Conservation (phyloP, 2,329 filamentous ascomycete species). For the Tolypocladium capitatum region DNA sequence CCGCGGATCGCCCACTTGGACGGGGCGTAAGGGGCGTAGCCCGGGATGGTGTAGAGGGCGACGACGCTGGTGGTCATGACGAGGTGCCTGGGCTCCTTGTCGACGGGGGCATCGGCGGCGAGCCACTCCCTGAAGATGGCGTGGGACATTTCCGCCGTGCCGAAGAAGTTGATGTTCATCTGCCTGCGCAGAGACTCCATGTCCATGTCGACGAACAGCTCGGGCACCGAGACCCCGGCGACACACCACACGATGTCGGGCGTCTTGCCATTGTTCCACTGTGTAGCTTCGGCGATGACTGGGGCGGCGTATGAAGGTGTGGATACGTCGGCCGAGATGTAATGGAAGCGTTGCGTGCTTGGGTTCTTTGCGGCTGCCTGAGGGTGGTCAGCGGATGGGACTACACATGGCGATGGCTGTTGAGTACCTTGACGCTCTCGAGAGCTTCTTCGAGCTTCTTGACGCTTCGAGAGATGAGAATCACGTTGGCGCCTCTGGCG, state of each 20-base stretch:
- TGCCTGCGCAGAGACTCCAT: slow-evolving; percentile 55
- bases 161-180: slow-evolving; percentile 91
- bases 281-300: slow-evolving; percentile 56
- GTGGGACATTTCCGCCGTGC: slow-evolving; percentile 74
- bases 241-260: slow-evolving; percentile 89
- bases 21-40: slow-evolving; percentile 74
- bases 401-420: neutral
- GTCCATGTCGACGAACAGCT: slow-evolving; percentile 64
- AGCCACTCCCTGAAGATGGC: slow-evolving; percentile 68
- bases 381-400: neutral
- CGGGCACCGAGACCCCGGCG: slow-evolving; percentile 61
- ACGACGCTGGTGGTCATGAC: slow-evolving; percentile 74
- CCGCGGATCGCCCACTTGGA: slow-evolving; percentile 75
- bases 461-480: slow-evolving; percentile 69
- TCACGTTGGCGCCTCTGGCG: slow-evolving; percentile 70
- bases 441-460: slow-evolving; percentile 62
- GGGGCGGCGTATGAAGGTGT: slow-evolving; percentile 53
- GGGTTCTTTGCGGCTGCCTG: slow-evolving; percentile 54
- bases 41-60: slow-evolving; percentile 63
- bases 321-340: slow-evolving; percentile 73
- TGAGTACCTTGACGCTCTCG: slow-evolving; percentile 45
- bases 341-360: slow-evolving; percentile 62
- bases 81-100: slow-evolving; percentile 54
- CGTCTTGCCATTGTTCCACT: slow-evolving; percentile 61
- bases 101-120: slow-evolving; percentile 28